Base-by-base conservation (phyloP, 2,329 filamentous ascomycete genomes). In the Verticillium klebahnii region DNA sequence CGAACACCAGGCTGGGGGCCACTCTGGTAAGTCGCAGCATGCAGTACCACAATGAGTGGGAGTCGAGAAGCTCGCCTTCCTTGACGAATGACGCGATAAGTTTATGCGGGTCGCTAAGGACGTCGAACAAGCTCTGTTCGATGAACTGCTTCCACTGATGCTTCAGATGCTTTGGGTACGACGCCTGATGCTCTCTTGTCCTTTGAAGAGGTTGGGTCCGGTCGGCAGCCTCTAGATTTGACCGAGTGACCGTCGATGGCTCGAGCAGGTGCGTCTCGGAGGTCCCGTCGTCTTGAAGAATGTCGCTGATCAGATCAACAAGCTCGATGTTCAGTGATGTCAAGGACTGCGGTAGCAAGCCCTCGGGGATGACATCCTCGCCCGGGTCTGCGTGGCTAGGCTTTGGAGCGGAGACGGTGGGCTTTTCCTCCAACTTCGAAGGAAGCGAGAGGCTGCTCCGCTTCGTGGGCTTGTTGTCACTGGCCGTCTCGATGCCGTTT, bases 41-140 rank as follows among this genome's bases (percentile, higher is more conserved):
- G 67, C 82, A 85, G 68, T 86, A 88, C 85, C 83, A 89, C 1
- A 87, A 74, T 15, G 81, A 84, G 59, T 85, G 84, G 1, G 85
- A 87, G 70, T 89, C 85, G 60, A 85, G 80, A 1, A 86, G 70
- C 55, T 80, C 78, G 12, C 78, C 80, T 12, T 82, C 75, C 54
- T 74, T 72, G 1, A 81, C 82, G 64, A 90, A 90, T 0, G 87
- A 89, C 40, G 73, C 74, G 32, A 88, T 73, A 9, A 86, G 73
- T 5, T 81, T 76, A 15, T 77, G 77, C 1, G 86, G 84, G 57
- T 85, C 80, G 66, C 85, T 86, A 57, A 90, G 76, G 7, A 88
- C 82, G 66, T 83, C 83, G 69, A 89, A 90, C 7, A 90, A 74
- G 58, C 83, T 85, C 68, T 90, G 88, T 65, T 88, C 83, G 36